Evolutionary conservation across 2,329 filamentous ascomycete species (phyloP).

Genomic region (Penicillium brasilianum): DNA sequence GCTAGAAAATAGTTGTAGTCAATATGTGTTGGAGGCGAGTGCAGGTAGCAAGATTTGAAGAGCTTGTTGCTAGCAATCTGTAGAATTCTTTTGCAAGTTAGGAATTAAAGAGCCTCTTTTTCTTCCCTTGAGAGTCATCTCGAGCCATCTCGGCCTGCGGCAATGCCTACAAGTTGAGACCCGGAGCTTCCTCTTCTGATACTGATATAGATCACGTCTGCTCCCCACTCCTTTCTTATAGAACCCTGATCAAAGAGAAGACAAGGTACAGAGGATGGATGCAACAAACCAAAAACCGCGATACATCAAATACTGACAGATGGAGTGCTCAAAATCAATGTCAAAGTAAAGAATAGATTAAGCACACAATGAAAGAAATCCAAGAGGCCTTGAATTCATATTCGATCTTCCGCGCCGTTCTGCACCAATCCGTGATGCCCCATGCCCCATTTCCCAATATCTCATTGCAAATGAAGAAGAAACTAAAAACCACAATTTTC

Average conservation of each 20-base stretch:
- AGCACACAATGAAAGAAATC: conserved; percentile 22
- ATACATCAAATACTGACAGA: neutral
- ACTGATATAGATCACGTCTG: conserved; percentile 9
- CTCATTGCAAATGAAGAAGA: conserved; percentile 17
- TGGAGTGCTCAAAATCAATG: neutral
- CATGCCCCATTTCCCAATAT: conserved; percentile 23
- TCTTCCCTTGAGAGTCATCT: neutral
- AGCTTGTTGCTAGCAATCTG: conserved; percentile 24
- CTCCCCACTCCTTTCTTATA: conserved; percentile 7
- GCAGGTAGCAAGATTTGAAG: neutral
- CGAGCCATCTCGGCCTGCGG: neutral
- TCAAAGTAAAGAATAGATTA: conserved; percentile 9
- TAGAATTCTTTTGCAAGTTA: neutral
- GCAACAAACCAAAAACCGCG: conserved; percentile 7
- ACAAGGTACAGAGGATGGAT: conserved; percentile 6
- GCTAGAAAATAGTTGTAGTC: neutral
- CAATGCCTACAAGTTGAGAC: neutral
- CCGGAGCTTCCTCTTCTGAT: conserved; percentile 6
- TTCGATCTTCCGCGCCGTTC: conserved; percentile 42
- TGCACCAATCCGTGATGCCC: conserved; percentile 42
- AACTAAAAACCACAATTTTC: conserved; percentile 6
- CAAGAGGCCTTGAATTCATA: conserved; percentile 30
- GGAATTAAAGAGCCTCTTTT: neutral
- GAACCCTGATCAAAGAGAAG: conserved; percentile 1
- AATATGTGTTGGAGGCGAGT: neutral